Conservation (phyloP, 352 stramenopile species). For the Phytopythium boreale region DNA sequence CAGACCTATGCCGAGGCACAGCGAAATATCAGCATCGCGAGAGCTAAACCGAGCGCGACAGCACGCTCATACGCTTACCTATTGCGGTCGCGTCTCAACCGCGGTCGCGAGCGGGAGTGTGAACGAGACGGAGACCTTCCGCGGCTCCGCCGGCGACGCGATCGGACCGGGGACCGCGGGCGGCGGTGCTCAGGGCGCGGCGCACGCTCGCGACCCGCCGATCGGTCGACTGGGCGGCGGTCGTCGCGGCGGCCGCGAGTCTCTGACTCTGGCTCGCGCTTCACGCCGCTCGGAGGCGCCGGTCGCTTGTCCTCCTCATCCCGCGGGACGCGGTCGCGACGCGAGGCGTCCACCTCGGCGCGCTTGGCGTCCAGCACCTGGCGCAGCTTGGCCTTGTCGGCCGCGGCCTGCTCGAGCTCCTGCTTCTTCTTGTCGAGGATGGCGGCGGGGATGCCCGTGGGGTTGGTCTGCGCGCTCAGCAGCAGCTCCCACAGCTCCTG, state of each 20-base stretch:
- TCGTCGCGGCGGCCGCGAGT: background rate
- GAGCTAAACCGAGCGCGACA: background rate
- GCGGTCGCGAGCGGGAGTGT: background rate
- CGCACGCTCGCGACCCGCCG: background rate
- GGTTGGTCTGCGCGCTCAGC: constrained; percentile 84
- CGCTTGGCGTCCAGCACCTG: constrained; percentile 57
- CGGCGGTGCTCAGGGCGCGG: background rate
- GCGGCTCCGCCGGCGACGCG: background rate
- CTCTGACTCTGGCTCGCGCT: background rate
- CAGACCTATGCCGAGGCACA: constrained; percentile 12
- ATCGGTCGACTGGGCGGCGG: background rate
- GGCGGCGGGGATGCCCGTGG: constrained; percentile 80
- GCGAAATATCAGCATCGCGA: background rate
- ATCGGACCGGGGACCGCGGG: background rate
- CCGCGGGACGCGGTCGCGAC: background rate
- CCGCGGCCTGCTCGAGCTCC: constrained; percentile 65
- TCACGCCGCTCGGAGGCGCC: background rate
- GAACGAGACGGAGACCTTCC: background rate
- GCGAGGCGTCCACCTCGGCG: constrained; percentile 15
- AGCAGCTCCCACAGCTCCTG: constrained; percentile 90
- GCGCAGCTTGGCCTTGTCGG: constrained; percentile 57
- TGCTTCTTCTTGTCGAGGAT: constrained; percentile 91
- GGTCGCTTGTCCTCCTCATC: background rate
- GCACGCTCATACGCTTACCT: background rate
- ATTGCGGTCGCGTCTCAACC: background rate